phyloP scores from a whole-genome alignment of 2,329 filamentous ascomycete species.

The Hypoxylon sp. region DNA sequence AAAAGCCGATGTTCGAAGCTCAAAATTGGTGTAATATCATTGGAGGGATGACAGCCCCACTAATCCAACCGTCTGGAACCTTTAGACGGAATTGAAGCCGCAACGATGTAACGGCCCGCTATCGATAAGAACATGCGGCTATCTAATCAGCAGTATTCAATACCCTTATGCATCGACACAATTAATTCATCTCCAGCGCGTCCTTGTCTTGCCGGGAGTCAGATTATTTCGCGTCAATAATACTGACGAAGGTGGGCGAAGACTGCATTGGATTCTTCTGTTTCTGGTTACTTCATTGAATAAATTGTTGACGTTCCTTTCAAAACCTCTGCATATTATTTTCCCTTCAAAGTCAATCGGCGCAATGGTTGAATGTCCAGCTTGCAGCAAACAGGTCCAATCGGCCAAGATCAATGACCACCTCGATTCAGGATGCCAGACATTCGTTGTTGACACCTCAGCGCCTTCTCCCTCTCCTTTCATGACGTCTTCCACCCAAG shows the following conservation, averaged over 20 bases:
- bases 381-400: slow-evolving; percentile 78
- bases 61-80: too few relatives aligned
- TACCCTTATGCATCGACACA: too few relatives aligned
- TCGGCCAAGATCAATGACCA: slow-evolving; percentile 84
- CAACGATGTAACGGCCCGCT: too few relatives aligned
- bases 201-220: too few relatives aligned
- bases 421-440: slow-evolving; percentile 83
- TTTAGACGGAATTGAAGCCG: too few relatives aligned
- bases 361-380: slow-evolving; percentile 76
- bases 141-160: too few relatives aligned
- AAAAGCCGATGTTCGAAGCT: too few relatives aligned
- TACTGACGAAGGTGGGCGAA: slow-evolving; percentile 3
- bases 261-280: background rate
- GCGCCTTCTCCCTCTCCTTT: slow-evolving; percentile 47
- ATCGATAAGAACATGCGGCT: background rate
- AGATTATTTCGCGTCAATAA: slow-evolving; percentile 22
- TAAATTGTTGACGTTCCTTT: slow-evolving; percentile 4
- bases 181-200: slow-evolving; percentile 18
- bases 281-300: slow-evolving; percentile 1
- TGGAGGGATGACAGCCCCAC: too few relatives aligned
- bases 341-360: slow-evolving; percentile 1
- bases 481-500: slow-evolving; percentile 48
- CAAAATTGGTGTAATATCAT: too few relatives aligned
- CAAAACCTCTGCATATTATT: background rate
- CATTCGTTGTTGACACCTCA: slow-evolving; percentile 66